Evolutionary conservation across 164 flowering plant species (phyloP).

Genomic region (Protea cynaroides): DNA sequence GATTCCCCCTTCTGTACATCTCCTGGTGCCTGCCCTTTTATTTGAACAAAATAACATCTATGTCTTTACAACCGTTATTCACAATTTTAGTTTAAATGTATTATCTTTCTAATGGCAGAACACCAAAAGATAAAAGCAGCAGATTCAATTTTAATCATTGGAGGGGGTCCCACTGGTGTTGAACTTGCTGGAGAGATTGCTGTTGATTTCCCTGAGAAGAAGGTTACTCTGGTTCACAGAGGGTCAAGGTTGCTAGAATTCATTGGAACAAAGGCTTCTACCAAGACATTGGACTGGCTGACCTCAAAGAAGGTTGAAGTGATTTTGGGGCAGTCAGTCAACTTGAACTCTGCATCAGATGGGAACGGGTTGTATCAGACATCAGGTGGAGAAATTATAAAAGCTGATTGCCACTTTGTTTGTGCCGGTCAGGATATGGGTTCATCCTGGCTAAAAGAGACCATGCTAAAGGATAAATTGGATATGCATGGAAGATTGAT

Average conservation of each 20-base stretch:
- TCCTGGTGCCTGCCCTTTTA: too few relatives aligned
- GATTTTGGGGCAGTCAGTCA: constrained; percentile 8
- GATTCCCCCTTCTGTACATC: constrained; percentile 20
- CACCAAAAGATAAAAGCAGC: constrained; percentile 49
- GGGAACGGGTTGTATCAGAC: constrained; percentile 35
- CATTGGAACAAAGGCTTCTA: constrained; percentile 62
- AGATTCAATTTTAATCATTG: constrained; percentile 59
- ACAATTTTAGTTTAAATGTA: constrained; percentile 12
- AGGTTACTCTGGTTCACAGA: constrained; percentile 58
- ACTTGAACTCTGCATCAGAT: constrained; percentile 25
- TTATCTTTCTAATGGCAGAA: constrained; percentile 32
- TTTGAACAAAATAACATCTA: too few relatives aligned
- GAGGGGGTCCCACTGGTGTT: constrained; percentile 96
- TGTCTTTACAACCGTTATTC: too few relatives aligned
- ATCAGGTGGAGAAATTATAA: constrained; percentile 40
- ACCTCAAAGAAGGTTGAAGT: constrained; percentile 65
- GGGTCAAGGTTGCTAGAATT: constrained; percentile 73
- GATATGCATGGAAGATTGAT: constrained; percentile 52
- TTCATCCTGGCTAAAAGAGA: constrained; percentile 59
- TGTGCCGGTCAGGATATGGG: constrained; percentile 59
- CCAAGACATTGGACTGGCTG: constrained; percentile 67
- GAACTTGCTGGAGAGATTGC: constrained; percentile 89
- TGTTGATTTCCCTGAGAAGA: constrained; percentile 67
- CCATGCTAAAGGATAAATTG: constrained; percentile 39
- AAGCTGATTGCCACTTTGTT: constrained; percentile 61